phyloP scores from a whole-genome alignment of 495 filamentous ascomycete species.

The Aspergillus taichungensis region DNA sequence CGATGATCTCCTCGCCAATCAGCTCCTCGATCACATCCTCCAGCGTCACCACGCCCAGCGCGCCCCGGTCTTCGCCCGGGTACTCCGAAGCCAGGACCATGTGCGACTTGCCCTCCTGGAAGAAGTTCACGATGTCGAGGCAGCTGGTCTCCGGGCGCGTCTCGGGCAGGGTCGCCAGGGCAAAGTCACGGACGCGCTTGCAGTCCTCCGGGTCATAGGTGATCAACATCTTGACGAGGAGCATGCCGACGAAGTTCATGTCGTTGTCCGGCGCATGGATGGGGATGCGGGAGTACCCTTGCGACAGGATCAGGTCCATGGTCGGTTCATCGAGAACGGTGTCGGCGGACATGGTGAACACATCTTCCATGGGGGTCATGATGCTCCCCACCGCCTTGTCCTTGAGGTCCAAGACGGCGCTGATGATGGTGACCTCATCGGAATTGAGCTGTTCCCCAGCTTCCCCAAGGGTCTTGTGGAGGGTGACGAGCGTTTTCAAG shows the following conservation, averaged over 20 bases:
- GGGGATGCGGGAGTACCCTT: slow-evolving; percentile 91
- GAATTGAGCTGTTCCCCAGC: slow-evolving; percentile 85
- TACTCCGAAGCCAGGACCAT: slow-evolving; percentile 94
- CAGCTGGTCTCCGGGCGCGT: slow-evolving; percentile 92
- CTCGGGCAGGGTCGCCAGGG: slow-evolving; percentile 87
- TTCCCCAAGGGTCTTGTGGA: slow-evolving; percentile 84
- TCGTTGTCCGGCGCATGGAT: slow-evolving; percentile 80
- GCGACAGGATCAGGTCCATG: slow-evolving; percentile 85
- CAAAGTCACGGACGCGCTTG: slow-evolving; percentile 77
- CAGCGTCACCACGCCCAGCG: slow-evolving; percentile 85
- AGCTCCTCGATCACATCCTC: slow-evolving; percentile 98
- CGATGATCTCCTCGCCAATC: slow-evolving; percentile 90
- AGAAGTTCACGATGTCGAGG: slow-evolving; percentile 97
- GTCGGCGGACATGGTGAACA: slow-evolving; percentile 90
- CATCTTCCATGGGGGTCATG: slow-evolving; percentile 97
- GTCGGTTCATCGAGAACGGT: slow-evolving; percentile 83
- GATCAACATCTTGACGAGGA: slow-evolving; percentile 95
- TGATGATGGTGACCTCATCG: slow-evolving; percentile 98
- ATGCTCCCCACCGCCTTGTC: slow-evolving; percentile 90
- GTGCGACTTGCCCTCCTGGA: slow-evolving; percentile 97
- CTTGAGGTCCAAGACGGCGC: slow-evolving; percentile 89
- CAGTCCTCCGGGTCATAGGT: slow-evolving; percentile 95
- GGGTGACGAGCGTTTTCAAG: slow-evolving; percentile 79
- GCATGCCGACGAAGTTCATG: slow-evolving; percentile 90
- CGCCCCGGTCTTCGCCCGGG: slow-evolving; percentile 81